Percentiles rank a stretch among this genome's conserved stretches.
Conservation (phyloP, 1,139 yeast species). For the Starmera stellimalicola region DNA sequence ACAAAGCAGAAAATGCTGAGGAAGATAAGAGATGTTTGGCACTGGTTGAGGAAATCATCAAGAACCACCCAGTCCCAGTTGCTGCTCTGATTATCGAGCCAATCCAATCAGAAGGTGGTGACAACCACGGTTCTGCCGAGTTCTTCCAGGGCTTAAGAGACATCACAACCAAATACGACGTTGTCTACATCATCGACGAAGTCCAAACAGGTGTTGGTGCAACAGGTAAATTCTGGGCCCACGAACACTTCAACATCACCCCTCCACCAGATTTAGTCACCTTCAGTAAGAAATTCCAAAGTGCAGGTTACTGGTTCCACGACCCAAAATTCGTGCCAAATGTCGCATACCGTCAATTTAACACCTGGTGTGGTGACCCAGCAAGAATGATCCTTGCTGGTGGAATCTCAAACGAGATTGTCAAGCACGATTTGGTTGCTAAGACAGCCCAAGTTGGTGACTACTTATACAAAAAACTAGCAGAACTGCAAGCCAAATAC, state of each 20-base stretch:
- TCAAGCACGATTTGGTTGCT: slow-evolving; percentile 39
- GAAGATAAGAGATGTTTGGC: slow-evolving; percentile 57
- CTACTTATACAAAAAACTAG: slow-evolving; percentile 43
- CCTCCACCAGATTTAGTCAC: slow-evolving; percentile 68
- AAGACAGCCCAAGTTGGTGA: slow-evolving; percentile 50
- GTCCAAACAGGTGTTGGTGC: slow-evolving; percentile 75
- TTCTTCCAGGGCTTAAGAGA: slow-evolving; percentile 63
- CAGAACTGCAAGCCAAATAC: slow-evolving; percentile 31
- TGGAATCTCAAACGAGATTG: slow-evolving; percentile 51
- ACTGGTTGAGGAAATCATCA: slow-evolving; percentile 44
- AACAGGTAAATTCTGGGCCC: slow-evolving; percentile 66
- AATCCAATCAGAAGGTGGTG: slow-evolving; percentile 72
- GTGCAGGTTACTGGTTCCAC: slow-evolving; percentile 69
- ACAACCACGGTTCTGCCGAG: slow-evolving; percentile 49
- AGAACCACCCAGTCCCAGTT: slow-evolving; percentile 39
- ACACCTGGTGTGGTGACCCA: slow-evolving; percentile 84
- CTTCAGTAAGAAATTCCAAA: slow-evolving; percentile 69
- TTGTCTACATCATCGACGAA: slow-evolving; percentile 60
- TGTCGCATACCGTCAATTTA: slow-evolving; percentile 64
- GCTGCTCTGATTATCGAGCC: slow-evolving; percentile 71
- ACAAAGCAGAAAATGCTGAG: slow-evolving; percentile 38
- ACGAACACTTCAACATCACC: slow-evolving; percentile 56
- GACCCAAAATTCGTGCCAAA: slow-evolving; percentile 54
- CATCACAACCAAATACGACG: slow-evolving; percentile 46
- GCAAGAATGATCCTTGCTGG: slow-evolving; percentile 56